Percentiles rank a stretch among this genome's conserved stretches.
Conservation (phyloP, 2,329 filamentous ascomycete genomes). For the Fusarium foetens region DNA sequence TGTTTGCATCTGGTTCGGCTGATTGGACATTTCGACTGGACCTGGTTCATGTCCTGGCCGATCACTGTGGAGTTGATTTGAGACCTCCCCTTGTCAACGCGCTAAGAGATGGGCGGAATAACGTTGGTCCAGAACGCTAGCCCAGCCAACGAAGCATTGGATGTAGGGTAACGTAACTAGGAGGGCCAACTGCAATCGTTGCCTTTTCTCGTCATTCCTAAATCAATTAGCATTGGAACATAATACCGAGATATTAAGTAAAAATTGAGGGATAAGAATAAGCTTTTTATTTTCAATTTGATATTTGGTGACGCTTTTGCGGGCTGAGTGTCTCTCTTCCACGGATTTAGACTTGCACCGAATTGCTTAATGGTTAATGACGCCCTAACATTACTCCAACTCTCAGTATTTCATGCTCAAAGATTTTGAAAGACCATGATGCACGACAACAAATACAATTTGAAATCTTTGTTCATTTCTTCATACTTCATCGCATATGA, state of each 20-base stretch:
- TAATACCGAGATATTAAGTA: accelerated
- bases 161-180: not conserved
- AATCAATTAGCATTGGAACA: not conserved
- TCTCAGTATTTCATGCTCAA: too few species aligned
- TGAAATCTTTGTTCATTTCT: not conserved
- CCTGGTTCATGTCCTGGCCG: not conserved
- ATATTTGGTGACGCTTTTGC: accelerated
- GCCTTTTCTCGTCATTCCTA: accelerated
- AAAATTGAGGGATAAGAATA: accelerated
- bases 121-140: not conserved
- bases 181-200: accelerated
- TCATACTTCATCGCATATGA: too few species aligned
- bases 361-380: too few species aligned
- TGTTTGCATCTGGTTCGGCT: not conserved
- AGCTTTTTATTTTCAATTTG: accelerated
- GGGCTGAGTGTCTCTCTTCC: not conserved
- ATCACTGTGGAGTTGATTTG: not conserved
- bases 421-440: not conserved
- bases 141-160: too few species aligned
- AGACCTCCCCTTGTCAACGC: too few species aligned
- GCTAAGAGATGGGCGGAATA: not conserved
- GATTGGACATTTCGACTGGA: not conserved
- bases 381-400: too few species aligned
- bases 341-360: too few species aligned
- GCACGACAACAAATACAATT: accelerated